Base-by-base conservation (phyloP, 805 yeast genomes). In the Yarrowia divulgata region DNA sequence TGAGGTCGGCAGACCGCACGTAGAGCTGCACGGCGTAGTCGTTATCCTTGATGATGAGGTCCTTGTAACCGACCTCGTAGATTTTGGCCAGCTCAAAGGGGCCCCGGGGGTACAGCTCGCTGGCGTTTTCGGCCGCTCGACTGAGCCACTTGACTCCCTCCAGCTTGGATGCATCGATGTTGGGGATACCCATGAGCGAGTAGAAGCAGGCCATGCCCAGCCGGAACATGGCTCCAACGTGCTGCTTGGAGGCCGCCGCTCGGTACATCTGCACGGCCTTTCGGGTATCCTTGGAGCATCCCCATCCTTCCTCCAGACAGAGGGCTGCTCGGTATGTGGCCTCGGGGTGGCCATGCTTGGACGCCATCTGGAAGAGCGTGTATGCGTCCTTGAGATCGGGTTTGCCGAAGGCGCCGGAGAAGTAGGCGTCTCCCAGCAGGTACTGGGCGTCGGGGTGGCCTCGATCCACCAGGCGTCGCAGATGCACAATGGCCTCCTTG, bases 191-290 rank as follows among this genome's bases (percentile, higher is more conserved):
- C 94, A 94, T 88, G 71, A 89, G 83, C 5, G 91, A 87, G 75
- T 92, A 86, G 79, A 90, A 95, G 46, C 92, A 89, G 73, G 93
- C 92, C 52, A 91, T 83, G 4, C 98, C 99, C 72, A 93, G 82
- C 77, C 93, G 91, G 81, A 89, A 90, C 97, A 94, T 92, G 5
- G 98, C 97, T n/a, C 97, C 93, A 0, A 98, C 93, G 78, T 94
- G 99, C 75, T 91, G 92, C 76, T 90, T 89, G 40, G 93, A 85
- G 0, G 98, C 97, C 0, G 98, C 97, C 75, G 88, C 87, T 76
- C 90, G 89, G 70, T 92, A 80, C 76, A 88, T 92, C 73, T 91
- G 96, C 8, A 92, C 81, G 0, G 96, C 93, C 74, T 91, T 89
- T 69, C 96, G 85, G 0, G 97, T 88, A 77, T 95, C 98, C 73